Evolutionary conservation across 2,329 filamentous ascomycete genomes (phyloP).

Genomic region (Colletotrichum cuscutae): DNA sequence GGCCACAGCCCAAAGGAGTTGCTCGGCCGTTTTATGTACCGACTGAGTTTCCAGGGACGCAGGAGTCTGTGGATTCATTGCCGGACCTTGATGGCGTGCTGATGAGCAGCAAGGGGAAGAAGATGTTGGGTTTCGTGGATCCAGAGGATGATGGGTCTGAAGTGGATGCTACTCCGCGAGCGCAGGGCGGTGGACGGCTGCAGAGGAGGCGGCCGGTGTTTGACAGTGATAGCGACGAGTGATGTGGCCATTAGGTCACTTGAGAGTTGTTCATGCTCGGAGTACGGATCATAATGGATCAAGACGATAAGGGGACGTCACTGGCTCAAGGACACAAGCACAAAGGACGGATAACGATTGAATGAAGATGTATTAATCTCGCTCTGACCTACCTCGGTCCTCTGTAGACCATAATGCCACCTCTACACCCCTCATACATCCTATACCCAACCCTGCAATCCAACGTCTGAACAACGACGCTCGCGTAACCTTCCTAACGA

Average conservation of each 20-base stretch:
- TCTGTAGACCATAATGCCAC: neutral
- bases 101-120: slow-evolving; percentile 8
- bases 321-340: neutral
- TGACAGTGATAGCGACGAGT: slow-evolving; percentile 40
- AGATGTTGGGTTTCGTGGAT: neutral
- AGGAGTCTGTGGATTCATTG: slow-evolving; percentile 47
- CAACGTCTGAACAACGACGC: neutral
- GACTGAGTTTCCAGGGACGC: slow-evolving; percentile 49
- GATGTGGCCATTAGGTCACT: neutral
- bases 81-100: slow-evolving; percentile 13
- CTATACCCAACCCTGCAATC: neutral
- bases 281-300: neutral
- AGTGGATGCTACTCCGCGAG: slow-evolving; percentile 13
- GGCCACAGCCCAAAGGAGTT: slow-evolving; percentile 36
- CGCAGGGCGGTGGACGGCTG: neutral
- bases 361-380: slow-evolving; percentile 4
- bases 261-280: neutral
- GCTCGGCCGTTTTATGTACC: slow-evolving; percentile 50
- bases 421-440: neutral
- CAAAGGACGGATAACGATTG: slow-evolving; percentile 3
- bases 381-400: neutral
- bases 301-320: neutral
- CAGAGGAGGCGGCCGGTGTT: slow-evolving; percentile 30
- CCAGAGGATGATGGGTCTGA: slow-evolving; percentile 21
- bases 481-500: neutral